phyloP scores from a whole-genome alignment of 73 alveolate species.

The Effrenium voratum region DNA sequence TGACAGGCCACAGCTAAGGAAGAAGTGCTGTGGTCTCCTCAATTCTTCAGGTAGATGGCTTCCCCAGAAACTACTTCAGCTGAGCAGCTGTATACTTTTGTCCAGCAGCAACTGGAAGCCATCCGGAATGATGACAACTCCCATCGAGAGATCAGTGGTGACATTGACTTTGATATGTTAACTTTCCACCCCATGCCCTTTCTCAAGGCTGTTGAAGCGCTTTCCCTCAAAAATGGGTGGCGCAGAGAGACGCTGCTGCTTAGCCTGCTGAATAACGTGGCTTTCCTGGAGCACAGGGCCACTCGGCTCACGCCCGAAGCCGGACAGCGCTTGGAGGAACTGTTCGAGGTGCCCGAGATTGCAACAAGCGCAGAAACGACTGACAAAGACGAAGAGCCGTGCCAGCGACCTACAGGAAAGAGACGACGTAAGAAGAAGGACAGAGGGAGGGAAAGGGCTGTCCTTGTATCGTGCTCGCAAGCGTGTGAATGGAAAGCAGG shows the following conservation, averaged over 20 bases:
- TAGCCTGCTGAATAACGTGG: not conserved
- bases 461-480: too few species aligned
- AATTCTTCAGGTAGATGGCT: too few species aligned
- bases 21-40: conserved; percentile 7
- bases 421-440: too few species aligned
- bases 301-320: not conserved
- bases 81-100: not conserved
- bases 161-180: not conserved
- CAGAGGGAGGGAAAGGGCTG: too few species aligned
- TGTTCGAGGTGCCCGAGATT: not conserved
- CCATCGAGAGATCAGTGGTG: not conserved
- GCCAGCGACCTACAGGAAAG: too few species aligned
- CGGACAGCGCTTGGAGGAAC: not conserved
- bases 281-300: conserved; percentile 12
- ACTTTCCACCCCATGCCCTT: not conserved
- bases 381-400: too few species aligned
- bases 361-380: too few species aligned
- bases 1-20: too few species aligned
- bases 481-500: too few species aligned
- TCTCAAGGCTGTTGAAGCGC: not conserved
- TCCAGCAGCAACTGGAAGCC: not conserved
- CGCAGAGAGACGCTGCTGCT: not conserved
- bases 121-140: not conserved
- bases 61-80: not conserved
- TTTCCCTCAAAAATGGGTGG: not conserved